These are phyloP conservation scores for Theileria sp. DNA, from an alignment of 169 alveolate genomes.

Conservation along the genomic window DNA sequence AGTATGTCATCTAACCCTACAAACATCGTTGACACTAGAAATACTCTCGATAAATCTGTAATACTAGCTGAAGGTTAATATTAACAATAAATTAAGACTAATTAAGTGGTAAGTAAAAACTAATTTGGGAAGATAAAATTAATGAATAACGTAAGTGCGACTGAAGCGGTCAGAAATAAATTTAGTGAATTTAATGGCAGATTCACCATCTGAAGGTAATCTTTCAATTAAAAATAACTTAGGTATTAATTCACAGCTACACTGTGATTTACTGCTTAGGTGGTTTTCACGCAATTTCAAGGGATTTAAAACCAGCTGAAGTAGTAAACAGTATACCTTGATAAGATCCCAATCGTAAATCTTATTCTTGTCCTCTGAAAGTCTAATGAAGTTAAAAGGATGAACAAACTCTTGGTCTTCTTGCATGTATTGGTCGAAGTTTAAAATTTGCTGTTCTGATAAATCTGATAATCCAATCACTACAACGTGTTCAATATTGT, in stretches of 20 bases:
- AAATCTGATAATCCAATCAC: conserved; percentile 49
- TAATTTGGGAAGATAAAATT: background rate
- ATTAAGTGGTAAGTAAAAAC: background rate
- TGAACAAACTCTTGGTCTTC: background rate
- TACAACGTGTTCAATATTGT: conserved; percentile 19
- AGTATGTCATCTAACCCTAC: conserved; percentile 12
- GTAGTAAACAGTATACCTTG: conserved; percentile 13
- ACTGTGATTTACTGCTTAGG: background rate
- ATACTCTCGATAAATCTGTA: background rate
- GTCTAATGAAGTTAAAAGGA: conserved; percentile 27
- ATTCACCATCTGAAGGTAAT: conserved; percentile 17
- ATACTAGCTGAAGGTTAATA: background rate
- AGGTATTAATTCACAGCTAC: conserved; percentile 15
- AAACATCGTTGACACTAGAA: background rate
- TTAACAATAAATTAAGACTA: background rate
- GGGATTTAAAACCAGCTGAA: conserved; percentile 32
- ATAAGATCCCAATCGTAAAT: background rate
- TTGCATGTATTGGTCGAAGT: background rate
- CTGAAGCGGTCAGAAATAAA: conserved; percentile 43
- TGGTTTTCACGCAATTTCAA: background rate
- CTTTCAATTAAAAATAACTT: conserved; percentile 34
- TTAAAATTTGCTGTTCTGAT: background rate
- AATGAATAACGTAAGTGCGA: conserved; percentile 20
- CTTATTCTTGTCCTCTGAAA: background rate
- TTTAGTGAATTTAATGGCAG: conserved; percentile 19